These are phyloP conservation scores for Athelia sp. DNA, from an alignment of 1,284 basidiomycete genomes.

Conservation along the genomic window DNA sequence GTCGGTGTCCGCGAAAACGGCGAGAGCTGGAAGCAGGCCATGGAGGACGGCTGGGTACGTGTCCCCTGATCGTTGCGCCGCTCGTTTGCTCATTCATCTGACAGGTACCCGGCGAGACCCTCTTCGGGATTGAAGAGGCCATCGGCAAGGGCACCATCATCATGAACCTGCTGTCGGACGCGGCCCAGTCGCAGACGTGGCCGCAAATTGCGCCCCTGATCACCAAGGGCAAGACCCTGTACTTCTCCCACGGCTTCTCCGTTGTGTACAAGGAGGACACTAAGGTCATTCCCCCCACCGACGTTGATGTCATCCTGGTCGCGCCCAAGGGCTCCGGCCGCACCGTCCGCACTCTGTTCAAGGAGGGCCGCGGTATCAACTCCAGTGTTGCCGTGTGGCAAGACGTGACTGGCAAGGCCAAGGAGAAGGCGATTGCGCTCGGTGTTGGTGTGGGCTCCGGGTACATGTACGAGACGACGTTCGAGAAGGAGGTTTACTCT, in stretches of 20 bases:
- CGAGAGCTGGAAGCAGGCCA: conserved; percentile 94
- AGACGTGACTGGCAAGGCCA: conserved; percentile 96
- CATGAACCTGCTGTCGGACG: conserved; percentile 99
- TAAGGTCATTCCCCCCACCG: conserved; percentile 84
- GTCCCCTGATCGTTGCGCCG: background rate
- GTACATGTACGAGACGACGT: conserved; percentile 98
- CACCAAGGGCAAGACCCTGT: conserved; percentile 99
- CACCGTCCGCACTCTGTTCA: conserved; percentile 99
- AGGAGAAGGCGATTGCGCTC: conserved; percentile 95
- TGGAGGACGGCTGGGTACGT: conserved; percentile 94
- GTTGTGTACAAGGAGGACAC: conserved; percentile 98
- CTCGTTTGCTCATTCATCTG: too few relatives aligned
- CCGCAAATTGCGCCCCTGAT: conserved; percentile 83
- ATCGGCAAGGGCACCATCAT: conserved; percentile 96
- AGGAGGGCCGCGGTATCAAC: conserved; percentile 98
- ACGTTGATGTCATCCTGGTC: conserved; percentile 98
- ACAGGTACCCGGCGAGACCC: conserved; percentile 91
- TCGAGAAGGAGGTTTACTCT: conserved; percentile 99
- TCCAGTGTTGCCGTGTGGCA: conserved; percentile 84
- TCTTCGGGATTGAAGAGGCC: conserved; percentile 98
- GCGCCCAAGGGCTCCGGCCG: conserved; percentile 99
- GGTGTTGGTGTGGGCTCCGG: conserved; percentile 96
- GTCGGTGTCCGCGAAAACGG: conserved; percentile 98
- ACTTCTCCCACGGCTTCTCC: conserved; percentile 99
- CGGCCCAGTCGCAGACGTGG: conserved; percentile 97